Evolutionary conservation across 2,329 filamentous ascomycete species (phyloP).

Genomic region (Penicillium sp.): DNA sequence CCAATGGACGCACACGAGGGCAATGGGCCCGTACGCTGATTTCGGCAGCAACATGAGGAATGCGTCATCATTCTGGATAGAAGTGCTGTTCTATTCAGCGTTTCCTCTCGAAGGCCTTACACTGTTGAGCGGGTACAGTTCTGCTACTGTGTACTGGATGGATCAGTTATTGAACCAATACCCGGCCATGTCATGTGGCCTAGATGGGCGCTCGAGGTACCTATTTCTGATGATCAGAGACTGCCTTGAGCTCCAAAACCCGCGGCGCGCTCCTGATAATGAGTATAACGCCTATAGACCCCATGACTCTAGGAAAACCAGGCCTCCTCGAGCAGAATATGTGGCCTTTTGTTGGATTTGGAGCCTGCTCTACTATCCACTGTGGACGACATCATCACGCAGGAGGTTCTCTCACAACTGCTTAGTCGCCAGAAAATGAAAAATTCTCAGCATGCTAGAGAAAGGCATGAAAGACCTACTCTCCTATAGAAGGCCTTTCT

Average conservation of each 20-base stretch:
- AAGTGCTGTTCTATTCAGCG: no score
- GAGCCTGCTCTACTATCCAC: not conserved
- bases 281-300: not conserved
- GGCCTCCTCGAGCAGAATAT: not conserved
- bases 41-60: no score
- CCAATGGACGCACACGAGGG: no score
- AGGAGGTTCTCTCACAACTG: not conserved
- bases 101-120: no score
- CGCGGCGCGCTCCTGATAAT: not conserved
- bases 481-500: not conserved
- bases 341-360: not conserved
- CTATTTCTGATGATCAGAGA: not conserved
- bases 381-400: slow-evolving; percentile 3
- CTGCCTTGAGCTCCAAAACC: not conserved
- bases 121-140: no score
- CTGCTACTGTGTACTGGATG: no score
- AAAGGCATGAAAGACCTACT: not conserved
- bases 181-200: no score
- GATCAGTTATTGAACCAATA: no score
- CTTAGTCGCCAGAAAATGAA: not conserved
- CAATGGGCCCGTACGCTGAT: no score
- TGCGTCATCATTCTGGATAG: no score
- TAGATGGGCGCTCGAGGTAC: no score
- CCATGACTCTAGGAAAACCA: not conserved
- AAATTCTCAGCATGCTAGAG: not conserved